Evolutionary conservation across 2,329 filamentous ascomycete species (phyloP).

Genomic region (Xylaria sp.): DNA sequence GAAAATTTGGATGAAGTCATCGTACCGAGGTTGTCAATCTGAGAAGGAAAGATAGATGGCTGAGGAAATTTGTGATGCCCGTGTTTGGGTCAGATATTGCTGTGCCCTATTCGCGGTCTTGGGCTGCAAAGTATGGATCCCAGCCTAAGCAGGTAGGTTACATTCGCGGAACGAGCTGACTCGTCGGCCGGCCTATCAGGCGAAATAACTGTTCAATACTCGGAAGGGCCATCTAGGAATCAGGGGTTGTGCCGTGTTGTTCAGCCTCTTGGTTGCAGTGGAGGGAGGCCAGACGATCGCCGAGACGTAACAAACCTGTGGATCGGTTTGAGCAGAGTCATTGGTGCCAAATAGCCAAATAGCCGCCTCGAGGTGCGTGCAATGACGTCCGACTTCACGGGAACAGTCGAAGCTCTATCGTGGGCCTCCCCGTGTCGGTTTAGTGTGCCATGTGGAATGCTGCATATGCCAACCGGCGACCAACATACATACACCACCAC

Average conservation of each 20-base stretch:
- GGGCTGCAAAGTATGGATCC: not conserved
- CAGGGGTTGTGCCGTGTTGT: slow-evolving; percentile 10
- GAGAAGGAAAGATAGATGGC: not conserved
- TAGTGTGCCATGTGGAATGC: slow-evolving; percentile 18
- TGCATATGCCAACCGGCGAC: slow-evolving; percentile 8
- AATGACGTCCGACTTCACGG: slow-evolving; percentile 18
- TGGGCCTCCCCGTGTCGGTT: not conserved
- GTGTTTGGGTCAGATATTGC: slow-evolving; percentile 6
- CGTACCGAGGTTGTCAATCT: slow-evolving; percentile 5
- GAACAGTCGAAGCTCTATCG: not conserved
- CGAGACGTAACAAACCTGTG: slow-evolving; percentile 15
- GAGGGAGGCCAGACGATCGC: slow-evolving; percentile 1
- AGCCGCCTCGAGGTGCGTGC: not conserved
- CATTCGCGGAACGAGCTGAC: slow-evolving; percentile 2
- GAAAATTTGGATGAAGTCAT: not conserved
- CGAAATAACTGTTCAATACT: not conserved
- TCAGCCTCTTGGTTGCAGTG: slow-evolving; percentile 25
- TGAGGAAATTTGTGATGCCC: slow-evolving; percentile 1
- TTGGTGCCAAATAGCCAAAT: slow-evolving; percentile 20
- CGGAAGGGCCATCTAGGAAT: slow-evolving; percentile 14
- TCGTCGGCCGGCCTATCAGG: slow-evolving; percentile 7
- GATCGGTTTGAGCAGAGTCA: slow-evolving; percentile 5
- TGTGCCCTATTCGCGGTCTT: not conserved
- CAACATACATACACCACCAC: not conserved
- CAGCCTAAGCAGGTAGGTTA: not conserved